Evolutionary conservation across 257 asterid species (phyloP).

Genomic region (Nicotiana noctiflora): DNA sequence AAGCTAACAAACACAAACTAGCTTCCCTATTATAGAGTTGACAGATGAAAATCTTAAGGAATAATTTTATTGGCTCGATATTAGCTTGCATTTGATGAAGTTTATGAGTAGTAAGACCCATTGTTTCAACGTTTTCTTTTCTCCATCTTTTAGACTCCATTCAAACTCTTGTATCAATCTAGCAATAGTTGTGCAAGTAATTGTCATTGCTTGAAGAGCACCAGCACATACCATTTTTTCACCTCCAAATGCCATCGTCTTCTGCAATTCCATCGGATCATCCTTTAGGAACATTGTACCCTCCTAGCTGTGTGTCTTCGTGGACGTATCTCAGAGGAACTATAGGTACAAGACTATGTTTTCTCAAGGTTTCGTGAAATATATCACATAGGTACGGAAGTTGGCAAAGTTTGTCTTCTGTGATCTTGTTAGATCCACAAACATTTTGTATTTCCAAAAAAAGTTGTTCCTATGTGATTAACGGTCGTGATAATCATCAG

Average conservation of each 20-base stretch:
- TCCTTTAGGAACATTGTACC: conserved; percentile 64
- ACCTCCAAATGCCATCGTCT: conserved; percentile 80
- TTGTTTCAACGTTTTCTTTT: conserved; percentile 57
- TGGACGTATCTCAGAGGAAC: conserved; percentile 72
- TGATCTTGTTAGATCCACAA: conserved; percentile 46
- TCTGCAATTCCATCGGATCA: conserved; percentile 47
- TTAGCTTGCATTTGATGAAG: conserved; percentile 60
- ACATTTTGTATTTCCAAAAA: conserved; percentile 39
- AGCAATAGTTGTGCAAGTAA: conserved; percentile 57
- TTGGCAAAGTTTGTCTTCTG: conserved; percentile 60
- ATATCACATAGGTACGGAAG: conserved; percentile 76
- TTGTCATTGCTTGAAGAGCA: conserved; percentile 72
- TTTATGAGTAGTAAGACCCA: conserved; percentile 67
- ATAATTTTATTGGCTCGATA: conserved; percentile 44
- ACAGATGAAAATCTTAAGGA: background rate
- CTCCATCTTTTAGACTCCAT: conserved; percentile 64
- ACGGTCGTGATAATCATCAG: background rate
- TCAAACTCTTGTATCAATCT: conserved; percentile 77
- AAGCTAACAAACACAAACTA: background rate
- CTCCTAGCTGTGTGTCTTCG: conserved; percentile 78
- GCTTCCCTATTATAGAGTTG: background rate
- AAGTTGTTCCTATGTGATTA: conserved; percentile 35
- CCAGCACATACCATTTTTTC: conserved; percentile 86
- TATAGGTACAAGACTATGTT: conserved; percentile 65
- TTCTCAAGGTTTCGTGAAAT: conserved; percentile 81